phyloP scores from a whole-genome alignment of 371 early-diverging fungal genomes.

The Lichtheimia ornata region DNA sequence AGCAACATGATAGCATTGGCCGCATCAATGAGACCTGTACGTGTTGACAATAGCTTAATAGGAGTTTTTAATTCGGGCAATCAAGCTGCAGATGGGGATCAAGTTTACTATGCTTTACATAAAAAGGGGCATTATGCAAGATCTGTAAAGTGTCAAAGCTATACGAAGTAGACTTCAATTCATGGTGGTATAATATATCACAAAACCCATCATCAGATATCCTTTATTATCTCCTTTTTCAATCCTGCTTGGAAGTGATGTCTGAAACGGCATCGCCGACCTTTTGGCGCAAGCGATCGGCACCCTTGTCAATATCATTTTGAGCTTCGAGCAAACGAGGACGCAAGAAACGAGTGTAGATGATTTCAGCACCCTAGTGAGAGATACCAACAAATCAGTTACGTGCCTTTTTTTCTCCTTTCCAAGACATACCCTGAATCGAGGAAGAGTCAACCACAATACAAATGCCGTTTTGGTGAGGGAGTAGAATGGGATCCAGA shows the following conservation, averaged over 20 bases:
- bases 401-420: background rate
- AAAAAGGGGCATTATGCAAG: no score
- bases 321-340: conserved; percentile 24
- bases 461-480: conserved; percentile 85
- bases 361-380: conserved; percentile 30
- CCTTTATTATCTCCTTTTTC: background rate
- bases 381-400: no score
- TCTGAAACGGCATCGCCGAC: conserved; percentile 15
- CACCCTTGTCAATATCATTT: conserved; percentile 20
- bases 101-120: no score
- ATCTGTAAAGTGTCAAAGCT: background rate
- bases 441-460: conserved; percentile 83
- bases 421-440: conserved; percentile 60
- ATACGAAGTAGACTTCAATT: background rate
- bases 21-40: no score
- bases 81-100: no score
- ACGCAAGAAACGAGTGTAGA: conserved; percentile 27
- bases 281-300: conserved; percentile 16
- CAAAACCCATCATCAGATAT: no score
- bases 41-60: no score
- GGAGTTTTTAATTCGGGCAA: no score
- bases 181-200: background rate
- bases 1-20: no score
- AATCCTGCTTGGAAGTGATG: conserved; percentile 16
- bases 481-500: conserved; percentile 95